A percentile compares a stretch with the other conserved stretches of the same genome.
Evolutionary conservation across 495 filamentous ascomycete species (phyloP).

Genomic region (Penicillium lagena): DNA sequence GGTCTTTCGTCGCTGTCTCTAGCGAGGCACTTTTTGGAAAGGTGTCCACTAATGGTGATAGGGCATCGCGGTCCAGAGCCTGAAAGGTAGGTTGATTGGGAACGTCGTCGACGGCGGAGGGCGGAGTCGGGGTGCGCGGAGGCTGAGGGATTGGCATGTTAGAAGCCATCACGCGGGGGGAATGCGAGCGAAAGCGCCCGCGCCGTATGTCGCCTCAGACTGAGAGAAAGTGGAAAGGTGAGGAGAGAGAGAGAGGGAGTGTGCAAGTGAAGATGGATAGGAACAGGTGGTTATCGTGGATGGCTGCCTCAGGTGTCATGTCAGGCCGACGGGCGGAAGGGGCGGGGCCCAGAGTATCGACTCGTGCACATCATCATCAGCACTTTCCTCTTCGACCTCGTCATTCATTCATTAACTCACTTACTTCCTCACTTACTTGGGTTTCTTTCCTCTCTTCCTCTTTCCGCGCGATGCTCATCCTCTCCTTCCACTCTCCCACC

Average conservation of each 20-base stretch:
- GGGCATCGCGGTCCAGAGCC: conserved; percentile 52
- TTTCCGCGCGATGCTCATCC: conserved; percentile 16
- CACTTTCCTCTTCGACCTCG: conserved; percentile 3
- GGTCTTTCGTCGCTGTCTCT: conserved; percentile 22
- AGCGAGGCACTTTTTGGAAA: conserved; percentile 28
- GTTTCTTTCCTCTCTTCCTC: conserved; percentile 1
- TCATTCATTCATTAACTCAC: conserved; percentile 12
- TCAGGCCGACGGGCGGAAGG: no score
- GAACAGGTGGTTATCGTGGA: no score
- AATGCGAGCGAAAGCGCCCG: no score
- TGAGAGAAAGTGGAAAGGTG: no score
- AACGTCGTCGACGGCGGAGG: conserved; percentile 43
- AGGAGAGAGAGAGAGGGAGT: no score
- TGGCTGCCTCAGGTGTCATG: no score
- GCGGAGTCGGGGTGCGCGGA: conserved; percentile 64
- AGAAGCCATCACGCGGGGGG: conserved; percentile 41
- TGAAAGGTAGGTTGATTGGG: conserved; percentile 20
- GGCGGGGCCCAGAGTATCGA: no score
- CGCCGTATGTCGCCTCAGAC: no score
- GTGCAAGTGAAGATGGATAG: no score
- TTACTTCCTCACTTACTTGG: background rate
- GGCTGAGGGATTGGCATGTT: conserved; percentile 56
- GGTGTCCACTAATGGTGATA: conserved; percentile 55
- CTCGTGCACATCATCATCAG: no score
- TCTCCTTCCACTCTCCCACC: background rate